Base-by-base conservation (phyloP, 2,329 filamentous ascomycete genomes). In the Aspergillus sp. region DNA sequence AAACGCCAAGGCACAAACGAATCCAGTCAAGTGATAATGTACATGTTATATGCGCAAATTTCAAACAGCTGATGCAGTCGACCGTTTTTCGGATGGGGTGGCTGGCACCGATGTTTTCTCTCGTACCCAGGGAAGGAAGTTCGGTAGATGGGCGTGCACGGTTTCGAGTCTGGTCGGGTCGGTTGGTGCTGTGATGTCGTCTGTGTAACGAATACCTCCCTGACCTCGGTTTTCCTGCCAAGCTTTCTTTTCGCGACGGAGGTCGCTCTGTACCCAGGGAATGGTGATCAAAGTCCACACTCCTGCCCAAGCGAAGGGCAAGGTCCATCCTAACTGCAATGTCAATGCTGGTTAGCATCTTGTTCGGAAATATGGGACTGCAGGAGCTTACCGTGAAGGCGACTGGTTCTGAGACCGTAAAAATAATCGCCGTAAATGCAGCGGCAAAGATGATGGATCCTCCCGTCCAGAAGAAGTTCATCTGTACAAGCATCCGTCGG, bases 401-500 rank as follows among this genome's bases (percentile, higher is more conserved):
- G 33, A 80, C 71, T 20, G 73, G 68, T 55, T 77, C 65, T 0
- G 73, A 68, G 4, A 79, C 73, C 0, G 76, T 78, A 62, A 79
- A 80, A 36, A 82, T 65, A 2, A 81, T 69, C 0, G 73, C 74
- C 10, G 80, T 74, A 14, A 77, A 74, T 16, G 70, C 74, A 4
- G 73, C 69, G 1, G 78, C 79, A 40, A 70, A 71, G 5, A 79
- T 47, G n/a, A 81, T 64, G 1, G 76, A 73, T 1, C 80, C 79
- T 11, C 78, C 73, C 1, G 75, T 79, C 81, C 81, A 84, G 60
- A 83, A 82, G 58, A 78, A 76, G 54, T 82, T 82, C 66, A 82
- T 73, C 47, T 76, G 72, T 47, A 76, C 76, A 4, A 84, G 71
- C 74, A 83, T 78, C 24, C 71, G 71, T 42, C 81, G 71, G 60